phyloP scores from a whole-genome alignment of 2,329 filamentous ascomycete species.

The Gnomoniopsis smithogilvyi region DNA sequence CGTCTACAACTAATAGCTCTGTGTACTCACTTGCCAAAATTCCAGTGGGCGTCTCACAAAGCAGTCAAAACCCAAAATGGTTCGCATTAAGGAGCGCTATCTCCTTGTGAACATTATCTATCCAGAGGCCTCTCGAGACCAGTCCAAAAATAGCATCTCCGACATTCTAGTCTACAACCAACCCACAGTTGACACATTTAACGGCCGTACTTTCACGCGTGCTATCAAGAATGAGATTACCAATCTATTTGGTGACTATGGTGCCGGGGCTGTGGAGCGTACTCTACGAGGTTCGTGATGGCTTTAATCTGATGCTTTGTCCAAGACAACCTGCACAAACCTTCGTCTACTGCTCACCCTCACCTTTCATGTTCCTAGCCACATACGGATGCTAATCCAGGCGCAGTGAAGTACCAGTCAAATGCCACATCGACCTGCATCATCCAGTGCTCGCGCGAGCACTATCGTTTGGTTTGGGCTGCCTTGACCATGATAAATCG shows the following conservation, averaged over 20 bases:
- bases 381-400: slow-evolving; percentile 21
- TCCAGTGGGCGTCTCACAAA: too few species aligned
- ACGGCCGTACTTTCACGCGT: slow-evolving; percentile 60
- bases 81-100: slow-evolving; percentile 94
- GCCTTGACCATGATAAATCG: slow-evolving; percentile 76
- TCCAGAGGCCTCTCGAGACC: slow-evolving; percentile 51
- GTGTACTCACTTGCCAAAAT: background rate
- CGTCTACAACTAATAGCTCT: too few species aligned
- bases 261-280: slow-evolving; percentile 68
- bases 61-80: slow-evolving; percentile 58
- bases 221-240: slow-evolving; percentile 69
- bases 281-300: slow-evolving; percentile 60
- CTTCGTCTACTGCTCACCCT: background rate
- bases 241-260: slow-evolving; percentile 84
- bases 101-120: slow-evolving; percentile 93
- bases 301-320: background rate
- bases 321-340: background rate
- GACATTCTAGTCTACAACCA: slow-evolving; percentile 72
- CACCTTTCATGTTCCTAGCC: background rate
- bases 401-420: slow-evolving; percentile 84
- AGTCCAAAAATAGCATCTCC: slow-evolving; percentile 40
- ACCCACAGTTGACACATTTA: slow-evolving; percentile 72
- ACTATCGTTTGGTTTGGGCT: slow-evolving; percentile 87
- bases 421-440: slow-evolving; percentile 93
- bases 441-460: slow-evolving; percentile 73